phyloP scores from a whole-genome alignment of 2,329 filamentous ascomycete genomes.

The Dactylella cylindrospora region DNA sequence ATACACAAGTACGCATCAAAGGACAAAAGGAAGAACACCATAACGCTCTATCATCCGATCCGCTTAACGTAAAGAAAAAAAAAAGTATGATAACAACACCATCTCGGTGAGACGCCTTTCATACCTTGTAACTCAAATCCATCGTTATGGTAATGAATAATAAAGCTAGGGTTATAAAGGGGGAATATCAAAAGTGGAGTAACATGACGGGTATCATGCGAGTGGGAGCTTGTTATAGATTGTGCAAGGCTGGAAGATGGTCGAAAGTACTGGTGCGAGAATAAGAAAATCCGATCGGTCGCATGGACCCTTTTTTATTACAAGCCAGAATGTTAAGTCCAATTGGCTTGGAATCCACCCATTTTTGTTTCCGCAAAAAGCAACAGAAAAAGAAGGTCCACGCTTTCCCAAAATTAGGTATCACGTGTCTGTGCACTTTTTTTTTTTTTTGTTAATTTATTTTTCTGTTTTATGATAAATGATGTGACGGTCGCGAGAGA shows the following conservation, averaged over 20 bases:
- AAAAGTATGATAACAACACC: no score
- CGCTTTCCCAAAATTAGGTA: background rate
- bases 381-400: conserved; percentile 11
- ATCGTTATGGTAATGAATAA: no score
- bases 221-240: conserved; percentile 1
- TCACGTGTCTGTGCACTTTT: conserved; percentile 3
- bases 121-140: no score
- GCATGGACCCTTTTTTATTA: no score
- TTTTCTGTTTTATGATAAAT: background rate
- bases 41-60: conserved; percentile 36
- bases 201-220: conserved; percentile 28
- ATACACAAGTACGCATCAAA: no score
- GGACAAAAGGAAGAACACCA: conserved; percentile 29
- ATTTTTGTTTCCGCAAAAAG: no score
- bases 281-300: background rate
- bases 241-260: background rate
- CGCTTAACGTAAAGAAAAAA: conserved; percentile 11
- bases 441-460: background rate
- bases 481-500: no score
- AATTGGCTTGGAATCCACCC: background rate
- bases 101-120: conserved; percentile 17
- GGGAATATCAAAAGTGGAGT: background rate
- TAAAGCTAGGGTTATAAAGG: no score
- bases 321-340: conserved; percentile 9
- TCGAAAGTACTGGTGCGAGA: background rate